Evolutionary conservation across 768 basidiomycete species (phyloP), one percentile per base, ranked within the genome.

Genomic region (Serendipita indica): DNA sequence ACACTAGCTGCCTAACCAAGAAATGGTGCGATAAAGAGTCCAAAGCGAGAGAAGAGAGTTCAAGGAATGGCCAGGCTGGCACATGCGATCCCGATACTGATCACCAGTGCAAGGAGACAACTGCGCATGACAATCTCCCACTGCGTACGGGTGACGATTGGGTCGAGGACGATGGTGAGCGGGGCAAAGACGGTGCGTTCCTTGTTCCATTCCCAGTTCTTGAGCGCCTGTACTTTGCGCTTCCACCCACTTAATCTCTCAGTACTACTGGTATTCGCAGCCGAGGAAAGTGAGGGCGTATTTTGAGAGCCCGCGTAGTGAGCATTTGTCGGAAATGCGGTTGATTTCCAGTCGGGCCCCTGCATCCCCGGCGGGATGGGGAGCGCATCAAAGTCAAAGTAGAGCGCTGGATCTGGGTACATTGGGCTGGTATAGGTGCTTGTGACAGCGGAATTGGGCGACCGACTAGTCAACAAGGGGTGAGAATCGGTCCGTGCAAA

Each of bases 101-200:
- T 58, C 13, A 82, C 27, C 22, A 79, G 69, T 0, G 79, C 79
- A 7, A 80, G 63, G 0, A 72, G 28, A 41, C 72, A 74, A 2
- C 82, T 82, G 34, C 84, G 73, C 27, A 84, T 71, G 30, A 89
- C 84, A 28, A 89, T 83, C 69, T 89, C 86, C 88, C 87, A 89
- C 64, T 90, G 88, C 2, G 80, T 85, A n/a, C 88, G 76, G 57
- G 79, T 75, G 56, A 89, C 79, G 59, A 83, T 74, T 14, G 84
- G 81, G 60, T 77, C 84, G 54, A 84, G 73, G 20, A 89, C 73
- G 37, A 74, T 75, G 39, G 87, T 87, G 59, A 89, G 70, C 32
- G 85, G 83, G 18, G 80, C 76, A 62, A 89, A 89, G 41, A 84
- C 80, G 1, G 86, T 86, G 14, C 49, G 43, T 27, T 46, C 43